A percentile compares a stretch with the other conserved stretches of the same genome.
phyloP scores from a whole-genome alignment of 1,284 basidiomycete genomes.

The Ustilago vetiveriae region DNA sequence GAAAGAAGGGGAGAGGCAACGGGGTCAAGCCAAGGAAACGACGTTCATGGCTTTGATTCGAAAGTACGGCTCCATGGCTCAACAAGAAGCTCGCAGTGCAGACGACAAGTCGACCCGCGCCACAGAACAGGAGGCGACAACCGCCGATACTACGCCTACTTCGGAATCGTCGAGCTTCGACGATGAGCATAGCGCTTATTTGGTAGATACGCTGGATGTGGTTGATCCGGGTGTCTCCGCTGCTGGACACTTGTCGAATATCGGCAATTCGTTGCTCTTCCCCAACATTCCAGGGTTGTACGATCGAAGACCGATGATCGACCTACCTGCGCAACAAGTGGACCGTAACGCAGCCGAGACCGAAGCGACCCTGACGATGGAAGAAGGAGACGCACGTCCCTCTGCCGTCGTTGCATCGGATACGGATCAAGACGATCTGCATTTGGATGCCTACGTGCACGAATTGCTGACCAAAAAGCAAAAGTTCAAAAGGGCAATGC shows the following conservation, averaged over 20 bases:
- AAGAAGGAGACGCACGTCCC: slow-evolving; percentile 31
- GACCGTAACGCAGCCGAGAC: slow-evolving; percentile 11
- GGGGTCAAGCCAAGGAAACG: slow-evolving; percentile 36
- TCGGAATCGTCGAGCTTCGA: slow-evolving; percentile 13
- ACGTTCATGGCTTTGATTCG: slow-evolving; percentile 41
- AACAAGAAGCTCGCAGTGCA: slow-evolving; percentile 5
- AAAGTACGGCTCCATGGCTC: slow-evolving; percentile 31
- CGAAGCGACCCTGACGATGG: slow-evolving; percentile 29
- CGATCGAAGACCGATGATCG: slow-evolving; percentile 75
- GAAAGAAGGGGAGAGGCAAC: slow-evolving; percentile 20
- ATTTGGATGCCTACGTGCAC: slow-evolving; percentile 45
- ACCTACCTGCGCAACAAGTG: slow-evolving; percentile 67
- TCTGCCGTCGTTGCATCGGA: no score
- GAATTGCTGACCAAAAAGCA: slow-evolving; percentile 41
- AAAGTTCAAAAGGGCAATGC: slow-evolving; percentile 72
- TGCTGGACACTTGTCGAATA: slow-evolving; percentile 76
- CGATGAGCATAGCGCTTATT: slow-evolving; percentile 40
- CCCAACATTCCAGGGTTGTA: slow-evolving; percentile 72
- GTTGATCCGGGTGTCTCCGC: slow-evolving; percentile 79
- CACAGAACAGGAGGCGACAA: neutral
- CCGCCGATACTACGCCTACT: neutral
- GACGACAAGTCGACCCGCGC: neutral
- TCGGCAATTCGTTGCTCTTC: slow-evolving; percentile 79
- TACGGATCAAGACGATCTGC: slow-evolving; percentile 32
- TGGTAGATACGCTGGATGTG: slow-evolving; percentile 72